Evolutionary conservation across 768 basidiomycete species (phyloP).

Genomic region (Lyophyllum atratum): DNA sequence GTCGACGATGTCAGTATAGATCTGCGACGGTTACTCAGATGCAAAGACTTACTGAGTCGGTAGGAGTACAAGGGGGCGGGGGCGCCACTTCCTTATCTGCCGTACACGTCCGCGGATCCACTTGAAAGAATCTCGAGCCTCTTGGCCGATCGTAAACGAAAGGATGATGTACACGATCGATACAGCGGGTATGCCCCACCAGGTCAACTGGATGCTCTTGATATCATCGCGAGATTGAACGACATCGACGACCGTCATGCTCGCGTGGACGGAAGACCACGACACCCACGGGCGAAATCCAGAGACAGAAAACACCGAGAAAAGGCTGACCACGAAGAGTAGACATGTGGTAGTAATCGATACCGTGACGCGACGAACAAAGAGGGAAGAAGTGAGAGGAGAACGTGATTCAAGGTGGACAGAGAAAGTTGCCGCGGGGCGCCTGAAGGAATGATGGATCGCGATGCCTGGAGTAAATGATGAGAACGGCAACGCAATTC

Average conservation of each 20-base stretch:
- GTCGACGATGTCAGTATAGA: background rate
- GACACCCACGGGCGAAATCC: conserved; percentile 39
- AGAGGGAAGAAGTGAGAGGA: conserved; percentile 45
- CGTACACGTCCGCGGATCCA: conserved; percentile 28
- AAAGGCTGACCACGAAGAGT: conserved; percentile 40
- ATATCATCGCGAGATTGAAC: conserved; percentile 25
- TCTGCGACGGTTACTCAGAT: background rate
- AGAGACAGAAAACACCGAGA: conserved; percentile 37
- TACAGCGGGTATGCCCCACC: conserved; percentile 43
- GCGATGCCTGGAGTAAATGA: conserved; percentile 28
- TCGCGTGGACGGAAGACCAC: conserved; percentile 48
- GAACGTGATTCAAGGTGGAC: conserved; percentile 41
- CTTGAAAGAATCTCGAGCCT: conserved; percentile 33
- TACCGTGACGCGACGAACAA: conserved; percentile 57
- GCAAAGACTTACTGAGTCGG: conserved; percentile 23
- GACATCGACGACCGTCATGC: conserved; percentile 39
- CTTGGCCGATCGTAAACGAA: conserved; percentile 38
- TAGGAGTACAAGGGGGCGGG: conserved; percentile 13
- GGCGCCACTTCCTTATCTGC: conserved; percentile 7
- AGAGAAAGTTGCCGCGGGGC: conserved; percentile 26
- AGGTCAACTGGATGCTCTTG: conserved; percentile 28
- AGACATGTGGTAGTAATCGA: conserved; percentile 44
- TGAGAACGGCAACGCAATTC: background rate
- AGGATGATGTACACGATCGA: conserved; percentile 42
- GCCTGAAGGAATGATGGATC: conserved; percentile 31